Conservation (phyloP, 2,329 filamentous ascomycete genomes). For the Aspergillus pseudoterreus region DNA sequence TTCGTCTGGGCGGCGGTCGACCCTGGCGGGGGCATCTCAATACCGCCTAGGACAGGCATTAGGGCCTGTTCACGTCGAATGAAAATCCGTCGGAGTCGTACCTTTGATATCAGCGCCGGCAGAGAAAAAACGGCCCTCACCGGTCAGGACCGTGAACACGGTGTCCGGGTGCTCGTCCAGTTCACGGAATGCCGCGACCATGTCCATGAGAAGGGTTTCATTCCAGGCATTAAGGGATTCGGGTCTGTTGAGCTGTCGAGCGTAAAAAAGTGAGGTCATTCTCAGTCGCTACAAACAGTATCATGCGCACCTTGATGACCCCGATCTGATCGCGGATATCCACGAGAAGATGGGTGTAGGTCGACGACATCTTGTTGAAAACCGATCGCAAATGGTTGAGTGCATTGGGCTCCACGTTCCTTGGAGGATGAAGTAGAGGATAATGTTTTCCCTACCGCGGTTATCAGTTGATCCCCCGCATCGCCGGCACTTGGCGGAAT, state of each 20-base stretch:
- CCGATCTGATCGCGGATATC: neutral
- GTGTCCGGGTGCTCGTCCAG: slow-evolving; percentile 48
- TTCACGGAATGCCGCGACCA: slow-evolving; percentile 41
- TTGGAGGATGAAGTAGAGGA: too few relatives aligned
- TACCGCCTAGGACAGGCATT: neutral
- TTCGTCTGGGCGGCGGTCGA: slow-evolving; percentile 1
- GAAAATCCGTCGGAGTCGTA: slow-evolving; percentile 17
- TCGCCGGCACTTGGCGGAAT: too few relatives aligned
- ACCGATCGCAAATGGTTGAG: neutral
- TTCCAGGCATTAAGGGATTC: slow-evolving; percentile 48
- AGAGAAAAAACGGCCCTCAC: slow-evolving; percentile 50
- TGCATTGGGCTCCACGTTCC: too few relatives aligned
- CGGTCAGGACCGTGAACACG: slow-evolving; percentile 50
- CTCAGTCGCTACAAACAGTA: too few relatives aligned
- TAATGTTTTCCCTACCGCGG: too few relatives aligned
- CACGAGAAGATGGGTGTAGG: neutral
- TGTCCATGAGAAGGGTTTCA: slow-evolving; percentile 43
- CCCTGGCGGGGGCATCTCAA: neutral
- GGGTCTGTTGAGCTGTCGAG: slow-evolving; percentile 47
- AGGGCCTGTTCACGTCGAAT: neutral
- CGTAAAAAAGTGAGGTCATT: neutral
- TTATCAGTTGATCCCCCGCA: too few relatives aligned
- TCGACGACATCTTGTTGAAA: slow-evolving; percentile 9
- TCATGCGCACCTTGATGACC: neutral
- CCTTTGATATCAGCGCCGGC: slow-evolving; percentile 49